phyloP scores from a whole-genome alignment of 139 green algal species.

The Coelastrella sp. region DNA sequence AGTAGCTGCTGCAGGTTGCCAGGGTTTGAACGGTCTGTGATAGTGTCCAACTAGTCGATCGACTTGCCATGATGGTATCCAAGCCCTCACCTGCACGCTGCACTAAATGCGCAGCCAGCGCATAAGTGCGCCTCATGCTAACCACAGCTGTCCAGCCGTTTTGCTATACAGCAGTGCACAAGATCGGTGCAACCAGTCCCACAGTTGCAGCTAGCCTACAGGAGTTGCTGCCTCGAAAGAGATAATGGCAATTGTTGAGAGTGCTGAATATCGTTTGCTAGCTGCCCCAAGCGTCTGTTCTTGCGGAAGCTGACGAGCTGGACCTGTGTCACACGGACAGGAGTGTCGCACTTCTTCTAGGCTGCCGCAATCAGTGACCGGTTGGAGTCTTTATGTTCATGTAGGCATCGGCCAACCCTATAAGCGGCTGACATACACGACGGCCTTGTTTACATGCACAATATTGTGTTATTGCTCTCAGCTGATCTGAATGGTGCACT shows the following conservation, averaged over 20 bases:
- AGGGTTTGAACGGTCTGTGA: too few species aligned
- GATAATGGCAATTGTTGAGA: neutral
- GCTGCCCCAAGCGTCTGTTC: too few species aligned
- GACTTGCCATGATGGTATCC: too few species aligned
- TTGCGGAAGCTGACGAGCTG: neutral
- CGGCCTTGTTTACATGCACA: too few species aligned
- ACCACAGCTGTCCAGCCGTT: neutral
- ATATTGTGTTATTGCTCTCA: too few species aligned
- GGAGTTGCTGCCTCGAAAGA: neutral
- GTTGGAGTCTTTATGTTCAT: too few species aligned
- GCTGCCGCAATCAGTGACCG: too few species aligned
- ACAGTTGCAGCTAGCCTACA: neutral
- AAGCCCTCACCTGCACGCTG: constrained; percentile 24
- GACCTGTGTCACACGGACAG: neutral
- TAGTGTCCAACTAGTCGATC: too few species aligned
- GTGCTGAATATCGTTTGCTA: neutral
- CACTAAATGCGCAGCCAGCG: constrained; percentile 16
- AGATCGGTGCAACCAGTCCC: neutral
- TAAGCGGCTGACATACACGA: too few species aligned
- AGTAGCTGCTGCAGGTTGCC: too few species aligned
- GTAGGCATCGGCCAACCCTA: too few species aligned
- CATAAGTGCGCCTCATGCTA: constrained; percentile 30
- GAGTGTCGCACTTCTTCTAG: neutral
- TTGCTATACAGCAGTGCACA: neutral
- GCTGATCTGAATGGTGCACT: too few species aligned